Evolutionary conservation across 148 eudicot genomes (phyloP).

Genomic region (Nyssa sinensis): DNA sequence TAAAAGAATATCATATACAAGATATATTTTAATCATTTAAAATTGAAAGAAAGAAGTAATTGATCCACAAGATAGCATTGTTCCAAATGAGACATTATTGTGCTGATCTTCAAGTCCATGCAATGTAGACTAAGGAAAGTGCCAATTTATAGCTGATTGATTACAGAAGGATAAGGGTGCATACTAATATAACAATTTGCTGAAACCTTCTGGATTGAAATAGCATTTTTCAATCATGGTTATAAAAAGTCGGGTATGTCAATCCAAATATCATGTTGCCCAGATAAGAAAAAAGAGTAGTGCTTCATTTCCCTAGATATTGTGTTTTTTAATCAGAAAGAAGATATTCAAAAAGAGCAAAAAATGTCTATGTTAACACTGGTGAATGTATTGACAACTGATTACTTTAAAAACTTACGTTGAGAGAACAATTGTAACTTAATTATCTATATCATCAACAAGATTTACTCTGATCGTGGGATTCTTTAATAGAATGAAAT

Average conservation of each 20-base stretch:
- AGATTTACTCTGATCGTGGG: background rate
- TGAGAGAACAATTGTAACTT: background rate
- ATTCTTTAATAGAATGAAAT: too few relatives aligned
- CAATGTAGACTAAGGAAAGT: background rate
- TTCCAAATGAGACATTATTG: background rate
- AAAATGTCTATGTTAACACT: background rate
- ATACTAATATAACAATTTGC: background rate
- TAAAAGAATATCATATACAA: too few relatives aligned
- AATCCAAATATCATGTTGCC: too few relatives aligned
- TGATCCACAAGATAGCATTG: background rate
- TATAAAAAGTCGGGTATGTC: background rate
- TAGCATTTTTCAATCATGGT: background rate
- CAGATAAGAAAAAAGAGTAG: background rate
- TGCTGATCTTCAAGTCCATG: background rate
- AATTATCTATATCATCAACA: too few relatives aligned
- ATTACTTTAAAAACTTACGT: background rate
- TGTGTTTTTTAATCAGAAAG: background rate
- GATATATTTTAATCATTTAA: too few relatives aligned
- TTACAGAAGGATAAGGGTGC: background rate
- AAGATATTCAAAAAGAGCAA: too few relatives aligned
- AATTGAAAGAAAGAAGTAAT: background rate
- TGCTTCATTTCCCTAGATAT: background rate
- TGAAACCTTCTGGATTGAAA: too few relatives aligned
- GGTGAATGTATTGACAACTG: background rate
- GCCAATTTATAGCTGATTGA: background rate